Percentiles rank a stretch among this genome's conserved stretches.
Conservation (phyloP, 768 basidiomycete species). For the Tephrocybe sp. region DNA sequence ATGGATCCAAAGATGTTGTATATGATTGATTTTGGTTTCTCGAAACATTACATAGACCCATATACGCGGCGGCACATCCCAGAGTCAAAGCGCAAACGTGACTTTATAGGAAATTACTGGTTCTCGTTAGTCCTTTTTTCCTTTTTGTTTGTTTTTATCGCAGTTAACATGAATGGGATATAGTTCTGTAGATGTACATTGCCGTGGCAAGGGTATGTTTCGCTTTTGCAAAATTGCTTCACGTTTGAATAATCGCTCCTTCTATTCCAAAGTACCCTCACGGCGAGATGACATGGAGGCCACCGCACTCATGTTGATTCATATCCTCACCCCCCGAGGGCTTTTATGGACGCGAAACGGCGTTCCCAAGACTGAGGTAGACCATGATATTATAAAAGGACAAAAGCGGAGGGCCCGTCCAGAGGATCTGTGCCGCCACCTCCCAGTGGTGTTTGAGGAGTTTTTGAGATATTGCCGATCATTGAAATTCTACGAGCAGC, state of each 20-base stretch:
- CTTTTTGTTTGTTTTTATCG: not conserved
- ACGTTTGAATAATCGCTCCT: not conserved
- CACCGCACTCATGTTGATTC: conserved; percentile 74
- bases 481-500: conserved; percentile 64
- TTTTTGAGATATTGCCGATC: conserved; percentile 70
- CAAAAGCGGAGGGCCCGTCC: conserved; percentile 60
- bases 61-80: conserved; percentile 66
- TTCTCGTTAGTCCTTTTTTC: conserved; percentile 48
- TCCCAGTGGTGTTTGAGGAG: conserved; percentile 74
- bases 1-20: conserved; percentile 59
- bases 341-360: conserved; percentile 79
- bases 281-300: conserved; percentile 80
- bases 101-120: conserved; percentile 86
- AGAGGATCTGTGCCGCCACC: conserved; percentile 64
- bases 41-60: conserved; percentile 72
- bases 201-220: conserved; percentile 63
- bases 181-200: conserved; percentile 73
- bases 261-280: conserved; percentile 58
- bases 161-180: not conserved
- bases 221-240: conserved; percentile 2
- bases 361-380: conserved; percentile 66
- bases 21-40: conserved; percentile 87
- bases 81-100: conserved; percentile 62
- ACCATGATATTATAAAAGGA: conserved; percentile 61
- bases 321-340: conserved; percentile 73